phyloP scores from a whole-genome alignment of 805 yeast genomes.

The Candida hispaniensis region DNA sequence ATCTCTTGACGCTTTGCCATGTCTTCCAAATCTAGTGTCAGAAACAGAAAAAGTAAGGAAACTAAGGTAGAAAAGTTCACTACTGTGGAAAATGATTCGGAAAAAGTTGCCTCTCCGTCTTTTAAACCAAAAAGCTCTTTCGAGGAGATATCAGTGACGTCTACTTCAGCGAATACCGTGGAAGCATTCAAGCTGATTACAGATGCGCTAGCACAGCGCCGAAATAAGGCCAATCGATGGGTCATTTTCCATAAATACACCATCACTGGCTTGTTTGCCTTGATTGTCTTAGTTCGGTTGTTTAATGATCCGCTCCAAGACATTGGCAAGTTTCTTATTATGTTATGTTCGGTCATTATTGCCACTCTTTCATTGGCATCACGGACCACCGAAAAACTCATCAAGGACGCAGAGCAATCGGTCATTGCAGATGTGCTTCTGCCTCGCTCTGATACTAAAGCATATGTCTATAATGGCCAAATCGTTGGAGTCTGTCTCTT shows the following conservation, averaged over 20 bases:
- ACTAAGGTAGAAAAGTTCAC: no score
- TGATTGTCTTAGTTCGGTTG: slow-evolving; percentile 3
- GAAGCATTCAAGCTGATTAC: slow-evolving; percentile 15
- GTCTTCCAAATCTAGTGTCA: slow-evolving; percentile 1
- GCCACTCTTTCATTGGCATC: slow-evolving; percentile 16
- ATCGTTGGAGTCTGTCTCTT: slow-evolving; percentile 16
- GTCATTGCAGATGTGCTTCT: slow-evolving; percentile 11
- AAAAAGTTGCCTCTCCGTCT: no score
- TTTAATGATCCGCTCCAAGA: slow-evolving; percentile 12
- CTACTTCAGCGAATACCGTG: slow-evolving; percentile 9
- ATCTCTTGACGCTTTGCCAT: no score
- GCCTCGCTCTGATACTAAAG: slow-evolving; percentile 14
- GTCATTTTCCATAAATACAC: slow-evolving; percentile 15
- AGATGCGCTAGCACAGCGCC: slow-evolving; percentile 18
- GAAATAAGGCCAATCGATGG: slow-evolving; percentile 15
- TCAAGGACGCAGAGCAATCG: slow-evolving; percentile 16
- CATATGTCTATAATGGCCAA: slow-evolving; percentile 16
- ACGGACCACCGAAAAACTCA: slow-evolving; percentile 15
- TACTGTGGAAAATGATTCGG: no score
- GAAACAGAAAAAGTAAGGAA: no score
- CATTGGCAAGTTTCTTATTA: slow-evolving; percentile 11
- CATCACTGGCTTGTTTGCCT: slow-evolving; percentile 5
- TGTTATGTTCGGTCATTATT: slow-evolving; percentile 15
- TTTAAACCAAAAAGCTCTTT: no score
- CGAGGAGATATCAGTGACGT: slow-evolving; percentile 15